phyloP scores from a whole-genome alignment of 1,284 basidiomycete species.

The Flammula alnicola region DNA sequence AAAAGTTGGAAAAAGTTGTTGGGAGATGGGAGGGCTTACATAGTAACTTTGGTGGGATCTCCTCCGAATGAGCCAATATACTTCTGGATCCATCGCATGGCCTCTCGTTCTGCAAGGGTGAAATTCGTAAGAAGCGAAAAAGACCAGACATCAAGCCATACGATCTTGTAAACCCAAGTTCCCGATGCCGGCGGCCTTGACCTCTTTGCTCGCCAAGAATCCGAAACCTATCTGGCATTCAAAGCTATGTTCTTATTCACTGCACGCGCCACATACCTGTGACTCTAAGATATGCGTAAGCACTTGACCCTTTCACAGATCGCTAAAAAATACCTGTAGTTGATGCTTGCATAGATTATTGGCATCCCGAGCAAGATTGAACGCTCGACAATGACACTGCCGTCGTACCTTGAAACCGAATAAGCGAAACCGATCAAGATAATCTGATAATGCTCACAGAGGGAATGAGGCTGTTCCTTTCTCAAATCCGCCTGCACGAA shows the following conservation, averaged over 20 bases:
- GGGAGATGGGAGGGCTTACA: constrained; percentile 39
- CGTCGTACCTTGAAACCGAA: constrained; percentile 10
- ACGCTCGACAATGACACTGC: constrained; percentile 20
- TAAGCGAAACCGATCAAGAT: not conserved
- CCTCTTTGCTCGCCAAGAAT: constrained; percentile 49
- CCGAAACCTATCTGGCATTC: constrained; percentile 35
- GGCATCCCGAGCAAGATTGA: constrained; percentile 25
- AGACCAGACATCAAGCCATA: constrained; percentile 27
- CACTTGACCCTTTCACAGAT: not conserved
- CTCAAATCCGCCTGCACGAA: constrained; percentile 23
- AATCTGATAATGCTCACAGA: not conserved
- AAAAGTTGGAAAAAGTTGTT: not conserved
- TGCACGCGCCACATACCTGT: constrained; percentile 17
- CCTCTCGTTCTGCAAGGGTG: constrained; percentile 47
- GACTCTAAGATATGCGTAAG: constrained; percentile 1
- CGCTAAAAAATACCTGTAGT: constrained; percentile 20
- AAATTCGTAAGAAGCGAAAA: not conserved
- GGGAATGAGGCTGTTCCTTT: constrained; percentile 12
- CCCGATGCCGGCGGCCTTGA: constrained; percentile 47
- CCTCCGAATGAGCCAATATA: constrained; percentile 69
- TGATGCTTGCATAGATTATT: constrained; percentile 28
- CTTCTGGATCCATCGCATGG: constrained; percentile 68
- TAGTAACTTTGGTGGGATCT: constrained; percentile 57
- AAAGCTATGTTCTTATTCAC: not conserved
- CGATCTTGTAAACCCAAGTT: constrained; percentile 57